Evolutionary conservation across 2,329 filamentous ascomycete genomes (phyloP).

Genomic region (Cryphonectria radicalis): DNA sequence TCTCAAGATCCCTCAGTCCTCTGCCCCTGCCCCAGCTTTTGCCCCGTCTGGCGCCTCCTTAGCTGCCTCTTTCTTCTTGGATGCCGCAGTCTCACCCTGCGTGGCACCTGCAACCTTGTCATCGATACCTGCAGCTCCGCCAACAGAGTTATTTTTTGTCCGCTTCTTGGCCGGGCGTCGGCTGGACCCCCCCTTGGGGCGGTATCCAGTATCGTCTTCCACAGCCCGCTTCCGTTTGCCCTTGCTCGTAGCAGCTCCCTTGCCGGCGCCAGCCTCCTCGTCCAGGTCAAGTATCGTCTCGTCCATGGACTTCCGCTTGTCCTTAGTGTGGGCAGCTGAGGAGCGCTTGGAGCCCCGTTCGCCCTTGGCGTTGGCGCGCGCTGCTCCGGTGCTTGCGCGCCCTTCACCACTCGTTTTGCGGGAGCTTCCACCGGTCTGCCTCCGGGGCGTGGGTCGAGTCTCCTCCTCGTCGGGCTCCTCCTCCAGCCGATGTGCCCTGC

Average conservation of each 20-base stretch:
- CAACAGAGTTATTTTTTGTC: constrained; percentile 50
- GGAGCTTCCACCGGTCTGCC: constrained; percentile 36
- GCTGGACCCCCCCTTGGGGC: constrained; percentile 59
- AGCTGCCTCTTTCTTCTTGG: constrained; percentile 18
- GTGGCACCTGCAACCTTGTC: constrained; percentile 37
- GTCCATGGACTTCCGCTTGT: constrained; percentile 29
- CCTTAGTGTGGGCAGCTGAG: constrained; percentile 21
- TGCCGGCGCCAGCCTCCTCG: constrained; percentile 33
- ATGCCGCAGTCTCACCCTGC: constrained; percentile 5
- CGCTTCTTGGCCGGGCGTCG: constrained; percentile 62
- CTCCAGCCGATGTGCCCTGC: constrained; percentile 32
- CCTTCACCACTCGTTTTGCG: constrained; percentile 39
- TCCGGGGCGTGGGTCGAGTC: constrained; percentile 34
- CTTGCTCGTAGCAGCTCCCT: constrained; percentile 42
- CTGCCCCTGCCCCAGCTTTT: constrained; percentile 13
- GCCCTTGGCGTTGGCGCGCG: constrained; percentile 26
- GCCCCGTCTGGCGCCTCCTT: constrained; percentile 15
- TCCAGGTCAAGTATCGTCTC: constrained; percentile 24
- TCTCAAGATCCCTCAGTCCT: constrained; percentile 6
- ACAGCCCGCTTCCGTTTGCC: constrained; percentile 57
- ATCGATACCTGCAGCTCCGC: constrained; percentile 27
- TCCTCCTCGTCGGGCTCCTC: constrained; percentile 47
- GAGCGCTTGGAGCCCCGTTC: constrained; percentile 30
- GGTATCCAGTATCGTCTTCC: constrained; percentile 63
- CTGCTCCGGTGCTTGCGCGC: constrained; percentile 33